Evolutionary conservation across 768 basidiomycete genomes (phyloP).

Genomic region (Royoungia palumana): DNA sequence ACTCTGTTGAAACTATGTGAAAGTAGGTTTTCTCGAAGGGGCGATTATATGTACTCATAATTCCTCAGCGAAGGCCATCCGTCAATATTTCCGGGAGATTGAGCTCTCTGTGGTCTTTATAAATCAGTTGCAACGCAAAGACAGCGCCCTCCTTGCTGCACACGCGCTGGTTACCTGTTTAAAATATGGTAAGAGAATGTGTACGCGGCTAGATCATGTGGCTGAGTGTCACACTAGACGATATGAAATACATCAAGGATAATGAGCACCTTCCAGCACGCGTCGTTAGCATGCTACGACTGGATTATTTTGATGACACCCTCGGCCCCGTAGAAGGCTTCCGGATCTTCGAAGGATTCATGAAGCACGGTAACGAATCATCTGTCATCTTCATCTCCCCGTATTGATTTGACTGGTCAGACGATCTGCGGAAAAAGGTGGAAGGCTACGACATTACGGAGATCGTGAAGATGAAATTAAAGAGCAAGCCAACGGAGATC

Average conservation of each 20-base stretch:
- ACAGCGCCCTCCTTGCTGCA: conserved; percentile 17
- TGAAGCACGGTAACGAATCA: conserved; percentile 1
- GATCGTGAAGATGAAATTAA: not conserved
- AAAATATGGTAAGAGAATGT: not conserved
- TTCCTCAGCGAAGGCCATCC: conserved; percentile 4
- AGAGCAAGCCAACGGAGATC: not conserved
- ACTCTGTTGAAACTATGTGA: conserved; percentile 20
- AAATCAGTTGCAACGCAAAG: conserved; percentile 9
- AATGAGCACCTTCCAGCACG: conserved; percentile 1
- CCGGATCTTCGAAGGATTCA: conserved; percentile 2
- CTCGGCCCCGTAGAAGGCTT: conserved; percentile 4
- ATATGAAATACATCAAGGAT: conserved; percentile 1
- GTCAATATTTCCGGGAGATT: conserved; percentile 3
- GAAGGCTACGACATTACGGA: not conserved
- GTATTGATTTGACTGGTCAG: not conserved
- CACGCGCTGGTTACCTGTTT: conserved; percentile 10
- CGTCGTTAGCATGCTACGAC: conserved; percentile 3
- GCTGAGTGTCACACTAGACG: not conserved
- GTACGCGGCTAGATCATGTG: not conserved
- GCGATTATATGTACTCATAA: not conserved
- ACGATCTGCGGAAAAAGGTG: conserved; percentile 1
- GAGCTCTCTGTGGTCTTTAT: conserved; percentile 8
- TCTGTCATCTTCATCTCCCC: not conserved
- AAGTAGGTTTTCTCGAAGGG: conserved; percentile 1
- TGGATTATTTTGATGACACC: conserved; percentile 4